phyloP scores from a whole-genome alignment of 768 basidiomycete genomes.

The Lactarius vividus region DNA sequence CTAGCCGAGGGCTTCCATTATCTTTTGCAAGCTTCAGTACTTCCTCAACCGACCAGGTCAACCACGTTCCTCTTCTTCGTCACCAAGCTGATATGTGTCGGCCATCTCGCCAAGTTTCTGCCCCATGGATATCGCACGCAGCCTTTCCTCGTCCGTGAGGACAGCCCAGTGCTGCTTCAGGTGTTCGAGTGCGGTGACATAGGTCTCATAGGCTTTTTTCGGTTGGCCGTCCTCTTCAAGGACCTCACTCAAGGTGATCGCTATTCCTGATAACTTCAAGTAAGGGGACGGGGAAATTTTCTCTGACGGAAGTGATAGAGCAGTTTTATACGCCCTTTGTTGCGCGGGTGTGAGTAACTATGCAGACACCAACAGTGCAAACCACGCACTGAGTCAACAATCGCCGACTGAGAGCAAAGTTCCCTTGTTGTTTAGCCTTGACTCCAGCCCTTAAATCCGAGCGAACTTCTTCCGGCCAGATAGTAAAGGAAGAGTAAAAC shows the following conservation, averaged over 20 bases:
- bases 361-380: neutral
- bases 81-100: conserved; percentile 34
- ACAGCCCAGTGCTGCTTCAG: conserved; percentile 27
- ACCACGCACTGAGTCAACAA: conserved; percentile 52
- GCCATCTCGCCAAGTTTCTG: conserved; percentile 47
- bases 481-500: conserved; percentile 54
- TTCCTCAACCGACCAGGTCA: conserved; percentile 45
- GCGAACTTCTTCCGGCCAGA: conserved; percentile 66
- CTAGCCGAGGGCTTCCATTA: conserved; percentile 20
- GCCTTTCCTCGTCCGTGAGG: conserved; percentile 39
- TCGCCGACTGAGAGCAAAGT: conserved; percentile 48
- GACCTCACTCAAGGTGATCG: conserved; percentile 56
- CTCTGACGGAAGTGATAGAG: conserved; percentile 43
- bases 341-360: neutral
- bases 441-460: conserved; percentile 64
- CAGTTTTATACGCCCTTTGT: conserved; percentile 54
- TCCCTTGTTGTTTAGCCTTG: conserved; percentile 56
- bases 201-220: conserved; percentile 31
- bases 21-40: conserved; percentile 41
- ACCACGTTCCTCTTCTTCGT: conserved; percentile 45
- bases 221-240: conserved; percentile 43
- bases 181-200: conserved; percentile 32
- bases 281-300: conserved; percentile 46
- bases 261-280: conserved; percentile 68
- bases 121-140: conserved; percentile 45